Percentiles rank a stretch among this genome's conserved stretches.
These are phyloP conservation scores for Moesziomyces aphidis DNA, from an alignment of 1,284 basidiomycete genomes.

Conservation along the genomic window DNA sequence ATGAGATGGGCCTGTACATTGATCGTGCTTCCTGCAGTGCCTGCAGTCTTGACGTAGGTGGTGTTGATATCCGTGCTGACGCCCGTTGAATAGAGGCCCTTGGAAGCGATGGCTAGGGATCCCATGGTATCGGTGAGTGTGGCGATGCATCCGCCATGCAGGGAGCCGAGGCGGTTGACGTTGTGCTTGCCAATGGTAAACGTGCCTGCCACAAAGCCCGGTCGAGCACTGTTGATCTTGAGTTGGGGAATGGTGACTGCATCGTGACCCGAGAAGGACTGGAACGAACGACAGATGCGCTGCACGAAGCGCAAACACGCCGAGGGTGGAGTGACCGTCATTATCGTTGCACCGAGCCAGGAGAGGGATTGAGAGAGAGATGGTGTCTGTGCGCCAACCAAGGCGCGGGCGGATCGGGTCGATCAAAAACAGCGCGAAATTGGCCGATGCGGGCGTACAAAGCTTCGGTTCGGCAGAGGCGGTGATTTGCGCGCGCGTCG, in stretches of 20 bases:
- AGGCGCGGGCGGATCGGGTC: too few species aligned
- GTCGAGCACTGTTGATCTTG: slow-evolving; percentile 40
- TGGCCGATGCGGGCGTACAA: too few species aligned
- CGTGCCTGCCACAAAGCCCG: slow-evolving; percentile 50
- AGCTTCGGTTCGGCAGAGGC: too few species aligned
- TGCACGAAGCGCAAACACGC: slow-evolving; percentile 54
- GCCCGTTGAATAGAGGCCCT: slow-evolving; percentile 84
- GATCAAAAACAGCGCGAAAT: too few species aligned
- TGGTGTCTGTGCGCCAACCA: background rate
- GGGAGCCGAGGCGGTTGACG: slow-evolving; percentile 68
- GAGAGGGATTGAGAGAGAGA: too few species aligned
- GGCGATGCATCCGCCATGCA: slow-evolving; percentile 85
- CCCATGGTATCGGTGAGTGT: slow-evolving; percentile 87
- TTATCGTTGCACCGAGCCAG: too few species aligned
- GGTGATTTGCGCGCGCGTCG: too few species aligned
- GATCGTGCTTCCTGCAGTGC: slow-evolving; percentile 64
- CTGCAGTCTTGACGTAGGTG: slow-evolving; percentile 81
- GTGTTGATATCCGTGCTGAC: slow-evolving; percentile 88
- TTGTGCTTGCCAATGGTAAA: slow-evolving; percentile 53
- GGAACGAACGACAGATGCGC: slow-evolving; percentile 38
- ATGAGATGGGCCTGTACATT: slow-evolving; percentile 46
- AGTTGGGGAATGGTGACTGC: slow-evolving; percentile 51
- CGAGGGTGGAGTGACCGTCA: slow-evolving; percentile 20
- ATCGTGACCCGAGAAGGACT: slow-evolving; percentile 55
- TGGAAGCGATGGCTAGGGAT: slow-evolving; percentile 82